Percentiles rank a stretch among this genome's conserved stretches.
phyloP scores from a whole-genome alignment of 2,329 filamentous ascomycete genomes.

The Epichloe festucae region DNA sequence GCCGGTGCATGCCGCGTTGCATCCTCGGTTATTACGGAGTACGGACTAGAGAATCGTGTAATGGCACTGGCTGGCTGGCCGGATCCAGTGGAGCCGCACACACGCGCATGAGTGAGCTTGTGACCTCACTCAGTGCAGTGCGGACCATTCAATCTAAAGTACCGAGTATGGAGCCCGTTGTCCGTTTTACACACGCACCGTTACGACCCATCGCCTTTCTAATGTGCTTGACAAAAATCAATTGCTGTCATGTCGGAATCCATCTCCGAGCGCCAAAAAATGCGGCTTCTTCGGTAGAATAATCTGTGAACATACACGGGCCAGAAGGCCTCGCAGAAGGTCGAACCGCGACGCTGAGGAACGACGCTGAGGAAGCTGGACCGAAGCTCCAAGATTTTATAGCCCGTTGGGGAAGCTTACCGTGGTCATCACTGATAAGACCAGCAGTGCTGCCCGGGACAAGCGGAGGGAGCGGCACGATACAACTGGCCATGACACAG shows the following conservation, averaged over 20 bases:
- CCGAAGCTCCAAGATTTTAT: neutral
- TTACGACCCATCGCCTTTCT: neutral
- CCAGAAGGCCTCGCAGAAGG: neutral
- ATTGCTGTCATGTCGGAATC: too few species aligned
- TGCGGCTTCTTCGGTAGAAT: too few species aligned
- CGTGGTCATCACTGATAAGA: too few species aligned
- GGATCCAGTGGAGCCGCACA: neutral
- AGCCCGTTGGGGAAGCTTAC: too few species aligned
- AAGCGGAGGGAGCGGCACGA: neutral
- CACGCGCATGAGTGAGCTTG: neutral
- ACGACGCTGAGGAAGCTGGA: neutral
- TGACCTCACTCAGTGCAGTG: too few species aligned
- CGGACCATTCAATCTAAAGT: neutral
- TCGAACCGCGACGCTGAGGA: neutral
- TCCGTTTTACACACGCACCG: neutral
- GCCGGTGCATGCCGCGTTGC: constrained; percentile 8
- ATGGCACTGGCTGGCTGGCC: neutral
- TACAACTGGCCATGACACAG: too few species aligned
- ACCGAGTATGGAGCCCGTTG: neutral
- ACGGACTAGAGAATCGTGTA: neutral
- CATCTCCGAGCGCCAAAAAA: too few species aligned
- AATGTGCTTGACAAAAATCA: too few species aligned
- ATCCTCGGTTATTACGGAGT: neutral
- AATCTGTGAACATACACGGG: too few species aligned
- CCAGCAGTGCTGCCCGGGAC: neutral